phyloP scores from a whole-genome alignment of 495 filamentous ascomycete species.

The Tuber aestivum region DNA sequence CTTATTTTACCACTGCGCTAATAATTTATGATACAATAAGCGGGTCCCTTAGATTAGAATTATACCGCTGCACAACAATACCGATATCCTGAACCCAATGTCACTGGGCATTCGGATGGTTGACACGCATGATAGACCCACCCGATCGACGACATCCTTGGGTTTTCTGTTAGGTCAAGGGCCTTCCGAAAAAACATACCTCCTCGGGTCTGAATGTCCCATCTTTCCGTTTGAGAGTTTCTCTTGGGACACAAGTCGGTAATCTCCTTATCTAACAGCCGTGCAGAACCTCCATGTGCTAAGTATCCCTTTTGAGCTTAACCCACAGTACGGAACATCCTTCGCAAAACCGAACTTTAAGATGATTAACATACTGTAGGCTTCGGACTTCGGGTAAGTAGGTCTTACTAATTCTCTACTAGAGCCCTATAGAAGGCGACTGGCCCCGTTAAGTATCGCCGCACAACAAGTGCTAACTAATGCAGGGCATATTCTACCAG shows the following conservation, averaged over 20 bases:
- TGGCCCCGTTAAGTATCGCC: neutral
- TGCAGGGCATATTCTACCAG: neutral
- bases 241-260: neutral
- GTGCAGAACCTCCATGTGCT: neutral
- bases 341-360: neutral
- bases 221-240: neutral
- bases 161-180: neutral
- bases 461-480: neutral
- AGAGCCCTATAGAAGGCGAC: neutral
- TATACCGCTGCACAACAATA: no score
- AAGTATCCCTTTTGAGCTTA: neutral
- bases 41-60: no score
- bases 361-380: neutral
- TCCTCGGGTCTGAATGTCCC: neutral
- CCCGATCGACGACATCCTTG: no score
- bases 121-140: no score
- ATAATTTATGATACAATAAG: no score
- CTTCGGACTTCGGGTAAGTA: neutral
- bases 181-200: neutral
- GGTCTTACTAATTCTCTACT: neutral
- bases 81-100: no score
- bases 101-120: no score
- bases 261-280: neutral
- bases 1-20: no score
- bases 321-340: neutral